Percentiles rank a stretch among this genome's conserved stretches.
These are phyloP conservation scores for Herpotrichia juniperi DNA, from an alignment of 2,329 filamentous ascomycete genomes.

Conservation along the genomic window DNA sequence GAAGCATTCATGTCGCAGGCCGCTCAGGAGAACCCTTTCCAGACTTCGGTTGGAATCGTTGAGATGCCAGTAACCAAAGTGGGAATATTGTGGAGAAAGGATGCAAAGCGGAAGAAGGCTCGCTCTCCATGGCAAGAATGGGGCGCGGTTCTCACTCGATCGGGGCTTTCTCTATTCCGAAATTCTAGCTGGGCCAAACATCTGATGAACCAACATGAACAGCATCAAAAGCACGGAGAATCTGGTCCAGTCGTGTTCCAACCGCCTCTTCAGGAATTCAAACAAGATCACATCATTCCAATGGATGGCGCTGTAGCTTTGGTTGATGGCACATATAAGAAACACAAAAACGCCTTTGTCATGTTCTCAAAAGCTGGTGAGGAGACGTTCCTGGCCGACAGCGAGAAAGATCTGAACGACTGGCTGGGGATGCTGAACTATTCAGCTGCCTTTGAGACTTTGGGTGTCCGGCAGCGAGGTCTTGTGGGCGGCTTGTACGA, in stretches of 20 bases:
- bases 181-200: constrained; percentile 93
- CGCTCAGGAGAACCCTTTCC: constrained; percentile 81
- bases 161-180: constrained; percentile 94
- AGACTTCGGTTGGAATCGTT: constrained; percentile 84
- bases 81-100: constrained; percentile 92
- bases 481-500: constrained; percentile 86
- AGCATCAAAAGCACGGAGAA: constrained; percentile 77
- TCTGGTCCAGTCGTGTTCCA: constrained; percentile 85
- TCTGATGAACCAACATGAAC: constrained; percentile 85
- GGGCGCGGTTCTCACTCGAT: constrained; percentile 95
- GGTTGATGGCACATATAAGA: constrained; percentile 84
- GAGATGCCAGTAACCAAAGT: constrained; percentile 98
- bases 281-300: constrained; percentile 90
- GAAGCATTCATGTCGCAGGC: constrained; percentile 94
- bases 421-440: constrained; percentile 98
- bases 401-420: constrained; percentile 90
- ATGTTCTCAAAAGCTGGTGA: constrained; percentile 85
- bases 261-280: constrained; percentile 88
- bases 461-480: constrained; percentile 87
- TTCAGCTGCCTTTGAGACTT: constrained; percentile 89
- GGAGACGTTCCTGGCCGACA: constrained; percentile 89
- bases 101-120: constrained; percentile 89
- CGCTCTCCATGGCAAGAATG: constrained; percentile 98
- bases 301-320: constrained; percentile 92
- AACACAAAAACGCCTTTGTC: constrained; percentile 93